Evolutionary conservation across 805 yeast genomes (phyloP).

Genomic region (Kuraishia piskuri): DNA sequence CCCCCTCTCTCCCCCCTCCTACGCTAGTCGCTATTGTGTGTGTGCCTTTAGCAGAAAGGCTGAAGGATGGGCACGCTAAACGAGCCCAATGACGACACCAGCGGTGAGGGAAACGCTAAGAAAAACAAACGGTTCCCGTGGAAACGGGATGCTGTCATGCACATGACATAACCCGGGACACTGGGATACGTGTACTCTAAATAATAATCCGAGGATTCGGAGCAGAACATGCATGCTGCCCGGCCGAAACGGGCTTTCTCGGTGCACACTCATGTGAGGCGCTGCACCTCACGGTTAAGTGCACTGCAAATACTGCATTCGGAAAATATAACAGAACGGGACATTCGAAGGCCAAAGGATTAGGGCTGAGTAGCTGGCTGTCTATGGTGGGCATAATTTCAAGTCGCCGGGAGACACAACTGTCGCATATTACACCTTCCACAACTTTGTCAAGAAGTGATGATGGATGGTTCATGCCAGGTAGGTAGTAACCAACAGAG

Average conservation of each 20-base stretch:
- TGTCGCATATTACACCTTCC: too few species aligned
- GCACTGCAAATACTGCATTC: neutral
- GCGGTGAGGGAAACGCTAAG: neutral
- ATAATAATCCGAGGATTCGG: neutral
- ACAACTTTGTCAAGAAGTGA: too few species aligned
- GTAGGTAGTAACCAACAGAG: too few species aligned
- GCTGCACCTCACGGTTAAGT: neutral
- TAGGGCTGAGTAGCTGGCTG: too few species aligned
- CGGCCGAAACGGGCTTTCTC: neutral
- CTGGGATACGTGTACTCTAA: neutral
- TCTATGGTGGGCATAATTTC: too few species aligned
- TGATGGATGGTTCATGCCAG: too few species aligned
- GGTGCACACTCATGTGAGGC: neutral
- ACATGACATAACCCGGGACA: neutral
- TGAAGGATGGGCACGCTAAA: neutral
- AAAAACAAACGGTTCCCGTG: neutral
- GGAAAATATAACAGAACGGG: neutral
- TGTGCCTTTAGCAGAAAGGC: neutral
- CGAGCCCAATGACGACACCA: neutral
- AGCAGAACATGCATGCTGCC: neutral
- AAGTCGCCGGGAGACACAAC: too few species aligned
- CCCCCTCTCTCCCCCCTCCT: neutral
- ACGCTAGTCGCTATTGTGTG: neutral
- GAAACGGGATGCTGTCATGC: neutral
- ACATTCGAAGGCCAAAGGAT: too few species aligned